Conservation (phyloP, 208 protist genomes). For the Crithidia acanthocephali region DNA sequence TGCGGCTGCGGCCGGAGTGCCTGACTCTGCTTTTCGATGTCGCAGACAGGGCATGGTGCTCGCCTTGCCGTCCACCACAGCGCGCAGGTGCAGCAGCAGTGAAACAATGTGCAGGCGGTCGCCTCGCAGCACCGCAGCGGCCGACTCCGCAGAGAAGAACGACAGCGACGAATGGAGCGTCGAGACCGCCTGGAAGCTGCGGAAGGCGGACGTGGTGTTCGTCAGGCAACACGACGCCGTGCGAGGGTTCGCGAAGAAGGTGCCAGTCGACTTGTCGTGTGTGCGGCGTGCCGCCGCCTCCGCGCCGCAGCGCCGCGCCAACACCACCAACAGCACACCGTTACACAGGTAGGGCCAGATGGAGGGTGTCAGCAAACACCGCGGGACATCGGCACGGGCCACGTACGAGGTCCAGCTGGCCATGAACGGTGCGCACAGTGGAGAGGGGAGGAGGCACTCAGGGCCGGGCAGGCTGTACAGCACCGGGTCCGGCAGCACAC, state of each 20-base stretch:
- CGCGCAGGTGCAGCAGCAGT: constrained; percentile 39
- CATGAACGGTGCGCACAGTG: constrained; percentile 61
- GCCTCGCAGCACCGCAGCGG: constrained; percentile 49
- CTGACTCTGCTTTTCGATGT: not conserved
- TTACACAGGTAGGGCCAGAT: constrained; percentile 85
- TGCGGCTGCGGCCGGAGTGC: not conserved
- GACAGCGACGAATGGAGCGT: constrained; percentile 1
- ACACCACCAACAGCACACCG: constrained; percentile 57
- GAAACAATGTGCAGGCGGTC: constrained; percentile 49
- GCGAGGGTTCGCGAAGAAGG: constrained; percentile 55
- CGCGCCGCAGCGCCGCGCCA: constrained; percentile 38
- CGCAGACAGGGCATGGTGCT: not conserved
- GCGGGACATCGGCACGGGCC: constrained; percentile 26
- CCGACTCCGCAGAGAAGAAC: constrained; percentile 23
- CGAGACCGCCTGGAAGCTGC: constrained; percentile 26
- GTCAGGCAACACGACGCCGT: constrained; percentile 53
- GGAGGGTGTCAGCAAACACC: constrained; percentile 62
- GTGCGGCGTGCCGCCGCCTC: constrained; percentile 4
- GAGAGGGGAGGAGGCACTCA: constrained; percentile 56
- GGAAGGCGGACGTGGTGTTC: constrained; percentile 53
- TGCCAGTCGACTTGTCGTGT: not conserved
- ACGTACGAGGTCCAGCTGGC: constrained; percentile 31
- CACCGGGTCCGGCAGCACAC: constrained; percentile 56
- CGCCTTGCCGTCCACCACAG: constrained; percentile 5
- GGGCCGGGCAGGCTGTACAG: constrained; percentile 62